phyloP scores from a whole-genome alignment of 441 rosid species.

The Brassica hybrid region DNA sequence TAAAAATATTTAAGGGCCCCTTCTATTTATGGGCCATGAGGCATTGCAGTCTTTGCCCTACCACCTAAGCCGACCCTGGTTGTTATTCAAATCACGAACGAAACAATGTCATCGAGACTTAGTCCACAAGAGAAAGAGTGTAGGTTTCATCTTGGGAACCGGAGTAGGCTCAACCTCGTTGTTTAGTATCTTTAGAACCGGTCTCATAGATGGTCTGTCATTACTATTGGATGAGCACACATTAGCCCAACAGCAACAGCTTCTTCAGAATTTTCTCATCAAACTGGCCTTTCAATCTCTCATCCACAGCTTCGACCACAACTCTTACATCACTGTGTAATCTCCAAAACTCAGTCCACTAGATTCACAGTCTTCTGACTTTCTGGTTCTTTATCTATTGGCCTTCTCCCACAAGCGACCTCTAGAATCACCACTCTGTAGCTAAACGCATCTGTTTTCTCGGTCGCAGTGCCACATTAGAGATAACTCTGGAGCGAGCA shows the following conservation, averaged over 20 bases:
- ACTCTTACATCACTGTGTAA: slow-evolving; percentile 70
- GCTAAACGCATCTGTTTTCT: slow-evolving; percentile 88
- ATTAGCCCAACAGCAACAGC: not conserved
- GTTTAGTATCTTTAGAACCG: not conserved
- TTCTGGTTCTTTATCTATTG: slow-evolving; percentile 58
- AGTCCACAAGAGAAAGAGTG: not conserved
- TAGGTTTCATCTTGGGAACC: not conserved
- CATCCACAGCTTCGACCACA: slow-evolving; percentile 66
- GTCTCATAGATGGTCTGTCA: not conserved
- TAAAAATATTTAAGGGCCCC: not conserved
- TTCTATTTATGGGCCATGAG: not conserved
- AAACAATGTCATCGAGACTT: not conserved
- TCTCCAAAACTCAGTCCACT: slow-evolving; percentile 93
- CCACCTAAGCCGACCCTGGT: not conserved
- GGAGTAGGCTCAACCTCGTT: not conserved
- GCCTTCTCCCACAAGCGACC: slow-evolving; percentile 89
- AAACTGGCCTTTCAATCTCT: slow-evolving; percentile 52
- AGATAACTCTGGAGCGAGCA: not conserved
- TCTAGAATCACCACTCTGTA: slow-evolving; percentile 89
- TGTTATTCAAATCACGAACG: not conserved
- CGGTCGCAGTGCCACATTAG: slow-evolving; percentile 48
- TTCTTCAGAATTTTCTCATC: not conserved
- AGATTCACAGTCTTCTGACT: slow-evolving; percentile 72
- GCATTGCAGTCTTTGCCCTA: not conserved
- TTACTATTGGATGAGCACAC: not conserved